Percentiles rank a stretch among this genome's conserved stretches.
phyloP scores from a whole-genome alignment of 805 yeast genomes.

The Candida khao-thaluensis region DNA sequence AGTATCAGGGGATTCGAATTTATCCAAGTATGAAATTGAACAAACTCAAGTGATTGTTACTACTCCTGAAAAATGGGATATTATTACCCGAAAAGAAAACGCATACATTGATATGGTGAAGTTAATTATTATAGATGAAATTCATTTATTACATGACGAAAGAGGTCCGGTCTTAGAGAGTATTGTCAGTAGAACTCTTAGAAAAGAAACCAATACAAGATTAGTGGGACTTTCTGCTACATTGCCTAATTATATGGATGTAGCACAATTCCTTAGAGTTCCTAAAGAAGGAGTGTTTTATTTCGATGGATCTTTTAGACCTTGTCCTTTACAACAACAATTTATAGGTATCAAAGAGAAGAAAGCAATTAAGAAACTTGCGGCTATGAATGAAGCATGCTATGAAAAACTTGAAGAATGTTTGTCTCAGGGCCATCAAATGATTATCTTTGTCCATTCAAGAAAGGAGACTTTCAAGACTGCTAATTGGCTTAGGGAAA shows the following conservation, averaged over 20 bases:
- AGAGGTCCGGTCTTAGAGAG: slow-evolving; percentile 94
- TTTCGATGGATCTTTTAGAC: slow-evolving; percentile 82
- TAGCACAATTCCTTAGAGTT: slow-evolving; percentile 76
- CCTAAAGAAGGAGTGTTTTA: slow-evolving; percentile 62
- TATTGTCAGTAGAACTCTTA: slow-evolving; percentile 72
- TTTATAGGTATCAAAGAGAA: slow-evolving; percentile 86
- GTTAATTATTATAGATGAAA: slow-evolving; percentile 83
- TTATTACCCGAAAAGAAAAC: slow-evolving; percentile 79
- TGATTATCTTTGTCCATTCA: slow-evolving; percentile 90
- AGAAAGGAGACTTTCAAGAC: slow-evolving; percentile 87
- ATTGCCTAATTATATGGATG: slow-evolving; percentile 84
- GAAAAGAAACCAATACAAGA: slow-evolving; percentile 50
- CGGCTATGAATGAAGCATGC: slow-evolving; percentile 89
- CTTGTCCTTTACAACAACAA: slow-evolving; percentile 89
- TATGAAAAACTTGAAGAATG: slow-evolving; percentile 69
- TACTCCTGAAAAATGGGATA: slow-evolving; percentile 98
- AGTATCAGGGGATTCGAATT: slow-evolving; percentile 83
- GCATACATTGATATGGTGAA: slow-evolving; percentile 59
- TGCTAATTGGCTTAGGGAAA: slow-evolving; percentile 69
- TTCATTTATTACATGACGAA: slow-evolving; percentile 87
- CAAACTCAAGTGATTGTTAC: slow-evolving; percentile 84
- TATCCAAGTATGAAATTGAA: slow-evolving; percentile 71
- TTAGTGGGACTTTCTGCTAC: slow-evolving; percentile 91
- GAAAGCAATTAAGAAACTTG: slow-evolving; percentile 70
- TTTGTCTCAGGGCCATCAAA: slow-evolving; percentile 63